Evolutionary conservation across 2,329 filamentous ascomycete species (phyloP).

Genomic region (Periglandula ipomoeae): DNA sequence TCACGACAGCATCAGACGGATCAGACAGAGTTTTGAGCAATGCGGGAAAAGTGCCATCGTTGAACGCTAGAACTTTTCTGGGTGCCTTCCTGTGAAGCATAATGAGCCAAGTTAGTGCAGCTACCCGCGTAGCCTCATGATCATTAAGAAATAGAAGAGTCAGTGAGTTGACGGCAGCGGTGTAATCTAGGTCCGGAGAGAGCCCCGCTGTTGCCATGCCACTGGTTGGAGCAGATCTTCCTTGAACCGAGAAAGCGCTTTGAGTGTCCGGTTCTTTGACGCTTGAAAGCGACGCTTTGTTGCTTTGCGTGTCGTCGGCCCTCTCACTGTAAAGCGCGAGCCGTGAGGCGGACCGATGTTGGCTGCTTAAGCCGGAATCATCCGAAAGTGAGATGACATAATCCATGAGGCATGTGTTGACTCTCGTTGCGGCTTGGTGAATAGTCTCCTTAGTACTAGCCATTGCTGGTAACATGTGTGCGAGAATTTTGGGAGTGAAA

Average conservation of each 20-base stretch:
- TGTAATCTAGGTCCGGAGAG: constrained; percentile 79
- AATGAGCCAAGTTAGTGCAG: constrained; percentile 89
- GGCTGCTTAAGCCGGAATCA: constrained; percentile 36
- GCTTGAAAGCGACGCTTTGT: constrained; percentile 43
- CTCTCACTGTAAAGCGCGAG: constrained; percentile 35
- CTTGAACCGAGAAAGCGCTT: constrained; percentile 42
- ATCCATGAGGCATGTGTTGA: constrained; percentile 85
- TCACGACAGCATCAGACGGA: constrained; percentile 90
- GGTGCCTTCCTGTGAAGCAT: constrained; percentile 97
- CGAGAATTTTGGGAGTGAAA: constrained; percentile 86
- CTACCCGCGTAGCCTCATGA: constrained; percentile 89
- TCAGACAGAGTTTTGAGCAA: constrained; percentile 94
- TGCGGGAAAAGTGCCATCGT: constrained; percentile 94
- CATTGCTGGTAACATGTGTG: constrained; percentile 87
- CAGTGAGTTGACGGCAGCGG: constrained; percentile 84
- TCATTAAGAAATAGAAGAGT: constrained; percentile 93
- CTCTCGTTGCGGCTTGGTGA: constrained; percentile 75
- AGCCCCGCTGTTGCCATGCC: constrained; percentile 31
- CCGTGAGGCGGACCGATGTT: constrained; percentile 27
- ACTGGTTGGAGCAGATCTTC: constrained; percentile 36
- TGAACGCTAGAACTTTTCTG: constrained; percentile 85
- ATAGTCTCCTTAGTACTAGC: constrained; percentile 86
- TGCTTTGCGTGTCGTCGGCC: constrained; percentile 37
- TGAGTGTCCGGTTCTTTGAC: constrained; percentile 43
- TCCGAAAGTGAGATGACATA: constrained; percentile 89